Evolutionary conservation across 2,329 filamentous ascomycete species (phyloP).

Genomic region (Ilyonectria sp.): DNA sequence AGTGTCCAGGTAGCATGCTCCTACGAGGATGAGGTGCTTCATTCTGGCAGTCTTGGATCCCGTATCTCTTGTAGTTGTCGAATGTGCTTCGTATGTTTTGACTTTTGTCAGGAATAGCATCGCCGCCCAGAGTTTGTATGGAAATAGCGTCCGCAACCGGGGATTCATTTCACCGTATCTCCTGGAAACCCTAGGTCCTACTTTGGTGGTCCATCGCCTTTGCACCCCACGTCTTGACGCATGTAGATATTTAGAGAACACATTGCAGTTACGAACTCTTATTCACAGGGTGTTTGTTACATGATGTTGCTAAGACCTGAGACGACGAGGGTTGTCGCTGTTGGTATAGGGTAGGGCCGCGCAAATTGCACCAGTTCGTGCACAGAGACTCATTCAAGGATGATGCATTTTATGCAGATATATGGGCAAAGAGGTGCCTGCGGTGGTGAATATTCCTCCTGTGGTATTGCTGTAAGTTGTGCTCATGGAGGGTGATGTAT

Average conservation of each 20-base stretch:
- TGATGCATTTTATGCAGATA: neutral
- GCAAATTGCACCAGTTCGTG: too few relatives aligned
- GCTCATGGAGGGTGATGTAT: too few relatives aligned
- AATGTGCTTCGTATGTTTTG: neutral
- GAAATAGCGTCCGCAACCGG: conserved; percentile 2
- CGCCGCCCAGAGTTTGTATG: too few relatives aligned
- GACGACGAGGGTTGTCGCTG: too few relatives aligned
- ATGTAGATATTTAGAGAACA: neutral
- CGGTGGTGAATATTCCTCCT: too few relatives aligned
- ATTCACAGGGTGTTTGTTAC: neutral
- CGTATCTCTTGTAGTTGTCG: neutral
- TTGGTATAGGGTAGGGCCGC: neutral
- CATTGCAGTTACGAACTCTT: neutral
- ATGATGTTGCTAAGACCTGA: too few relatives aligned
- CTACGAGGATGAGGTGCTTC: conserved; percentile 74
- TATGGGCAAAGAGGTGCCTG: neutral
- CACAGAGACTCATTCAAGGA: too few relatives aligned
- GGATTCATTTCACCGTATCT: conserved; percentile 14
- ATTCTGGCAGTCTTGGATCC: conserved; percentile 48
- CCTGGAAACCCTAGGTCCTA: too few relatives aligned
- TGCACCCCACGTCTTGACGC: neutral
- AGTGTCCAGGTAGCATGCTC: conserved; percentile 80
- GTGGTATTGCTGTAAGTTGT: too few relatives aligned
- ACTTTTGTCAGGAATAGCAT: neutral
- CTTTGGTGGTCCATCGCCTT: neutral